Evolutionary conservation across 345 rosid species (phyloP).

Genomic region (Eutrema yunnanense): DNA sequence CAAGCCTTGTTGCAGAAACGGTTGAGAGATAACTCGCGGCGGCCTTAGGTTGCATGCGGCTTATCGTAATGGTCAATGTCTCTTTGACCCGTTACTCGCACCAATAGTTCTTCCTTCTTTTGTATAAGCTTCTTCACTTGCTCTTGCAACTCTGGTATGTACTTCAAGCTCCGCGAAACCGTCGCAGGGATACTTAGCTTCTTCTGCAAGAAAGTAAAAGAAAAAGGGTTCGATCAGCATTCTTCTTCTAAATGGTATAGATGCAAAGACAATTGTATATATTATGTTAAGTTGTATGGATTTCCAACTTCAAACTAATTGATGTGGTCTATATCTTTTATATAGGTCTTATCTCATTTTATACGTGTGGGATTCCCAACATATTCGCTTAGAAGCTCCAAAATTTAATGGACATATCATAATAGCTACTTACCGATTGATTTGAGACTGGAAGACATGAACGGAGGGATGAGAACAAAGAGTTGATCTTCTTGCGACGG

Average conservation of each 20-base stretch:
- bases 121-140: conserved; percentile 33
- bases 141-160: conserved; percentile 48
- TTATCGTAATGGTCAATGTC: conserved; percentile 11
- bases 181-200: conserved; percentile 48
- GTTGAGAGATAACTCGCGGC: conserved; percentile 1
- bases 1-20: conserved; percentile 37
- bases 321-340: too few species aligned
- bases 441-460: conserved; percentile 51
- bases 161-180: conserved; percentile 35
- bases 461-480: conserved; percentile 53
- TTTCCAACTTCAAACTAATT: too few species aligned
- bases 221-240: background rate
- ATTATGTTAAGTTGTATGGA: too few species aligned
- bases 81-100: conserved; percentile 21
- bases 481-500: conserved; percentile 55
- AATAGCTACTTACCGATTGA: conserved; percentile 34
- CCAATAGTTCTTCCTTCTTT: conserved; percentile 42
- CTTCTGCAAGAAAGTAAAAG: conserved; percentile 28
- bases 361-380: too few species aligned
- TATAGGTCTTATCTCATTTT: too few species aligned
- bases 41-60: conserved; percentile 17
- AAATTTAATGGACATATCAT: too few species aligned
- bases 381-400: too few species aligned
- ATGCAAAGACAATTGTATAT: background rate
- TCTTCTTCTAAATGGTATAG: background rate